Evolutionary conservation across 768 basidiomycete genomes (phyloP), one percentile per base, ranked within the genome.

Genomic region (Guyanaporus albipodus): DNA sequence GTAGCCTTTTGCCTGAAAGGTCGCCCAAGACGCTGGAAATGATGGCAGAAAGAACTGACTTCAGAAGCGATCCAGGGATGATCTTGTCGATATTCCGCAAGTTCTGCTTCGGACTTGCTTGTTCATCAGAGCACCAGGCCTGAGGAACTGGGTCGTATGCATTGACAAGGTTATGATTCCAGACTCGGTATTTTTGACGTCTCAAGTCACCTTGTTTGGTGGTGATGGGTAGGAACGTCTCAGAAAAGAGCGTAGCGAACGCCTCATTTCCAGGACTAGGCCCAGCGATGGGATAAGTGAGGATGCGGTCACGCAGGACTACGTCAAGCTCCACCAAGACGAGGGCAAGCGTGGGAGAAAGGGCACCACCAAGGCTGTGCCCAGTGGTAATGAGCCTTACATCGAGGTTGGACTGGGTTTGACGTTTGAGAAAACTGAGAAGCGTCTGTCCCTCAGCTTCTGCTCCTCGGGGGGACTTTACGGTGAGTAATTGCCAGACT

Each of bases 121-220:
- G 21, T 14, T 23, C 4, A 8, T 32, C 22, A 5, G 22, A 11
- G 31, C 31, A 22, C 55, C 55, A 55, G 7, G 53, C 48, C 38
- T 56, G 53, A n/a, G 54, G 53, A 11, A 55, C 42, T 5, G 45
- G 38, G n/a, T 56, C 48, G 6, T 31, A 39, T 4, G 21, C 18
- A 18, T 56, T 56, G 19, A 50, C 39, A 23, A 55, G 32, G 31
- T 56, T 55, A n/a, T 17, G 24, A 27, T 55, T 56, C 53, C 55
- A 55, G 24, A 24, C 48, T 10, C 49, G 34, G 24, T 50, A 50
- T 31, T 11, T 14, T 15, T 17, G 11, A 15, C 4, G 42, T 36
- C 14, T 6, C 24, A 19, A 10, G 4, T 11, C 41, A 33, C 15
- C 21, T 7, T 22, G 12, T 5, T 28, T 18, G n/a, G 37, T 14